phyloP scores from a whole-genome alignment of 371 early-diverging fungal species.

The Gilbertella persicaria region DNA sequence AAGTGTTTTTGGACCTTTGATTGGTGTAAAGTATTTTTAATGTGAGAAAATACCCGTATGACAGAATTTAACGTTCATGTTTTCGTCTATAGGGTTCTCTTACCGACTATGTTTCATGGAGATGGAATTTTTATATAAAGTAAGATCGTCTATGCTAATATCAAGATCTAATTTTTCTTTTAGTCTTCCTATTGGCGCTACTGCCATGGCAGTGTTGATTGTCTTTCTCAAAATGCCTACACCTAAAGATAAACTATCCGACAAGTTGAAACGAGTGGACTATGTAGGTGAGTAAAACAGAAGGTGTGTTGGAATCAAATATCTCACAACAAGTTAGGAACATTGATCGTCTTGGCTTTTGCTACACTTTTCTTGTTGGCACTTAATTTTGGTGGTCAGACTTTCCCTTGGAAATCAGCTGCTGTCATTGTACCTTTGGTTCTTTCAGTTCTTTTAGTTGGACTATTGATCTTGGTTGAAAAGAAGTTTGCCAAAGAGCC shows the following conservation, averaged over 20 bases:
- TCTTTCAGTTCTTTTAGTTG: slow-evolving; percentile 44
- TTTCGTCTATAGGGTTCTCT: slow-evolving; percentile 32
- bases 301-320: background rate
- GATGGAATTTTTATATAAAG: slow-evolving; percentile 50
- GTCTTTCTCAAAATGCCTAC: slow-evolving; percentile 32
- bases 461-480: slow-evolving; percentile 49
- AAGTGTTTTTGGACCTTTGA: slow-evolving; percentile 47
- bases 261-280: slow-evolving; percentile 46
- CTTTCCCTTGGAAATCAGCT: slow-evolving; percentile 63
- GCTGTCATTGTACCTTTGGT: slow-evolving; percentile 63
- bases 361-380: slow-evolving; percentile 46
- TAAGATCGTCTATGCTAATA: slow-evolving; percentile 11
- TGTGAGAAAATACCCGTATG: background rate
- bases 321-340: slow-evolving; percentile 20
- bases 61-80: background rate
- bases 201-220: slow-evolving; percentile 36
- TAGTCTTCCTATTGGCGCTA: slow-evolving; percentile 51
- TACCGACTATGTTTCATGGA: slow-evolving; percentile 37
- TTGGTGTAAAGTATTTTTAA: slow-evolving; percentile 33
- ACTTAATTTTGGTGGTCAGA: slow-evolving; percentile 53
- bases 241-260: slow-evolving; percentile 30
- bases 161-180: background rate
- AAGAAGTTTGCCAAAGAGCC: slow-evolving; percentile 54
- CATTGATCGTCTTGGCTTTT: slow-evolving; percentile 39
- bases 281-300: slow-evolving; percentile 25